Conservation (phyloP, 352 stramenopile species). For the Blastocystis sp. region DNA sequence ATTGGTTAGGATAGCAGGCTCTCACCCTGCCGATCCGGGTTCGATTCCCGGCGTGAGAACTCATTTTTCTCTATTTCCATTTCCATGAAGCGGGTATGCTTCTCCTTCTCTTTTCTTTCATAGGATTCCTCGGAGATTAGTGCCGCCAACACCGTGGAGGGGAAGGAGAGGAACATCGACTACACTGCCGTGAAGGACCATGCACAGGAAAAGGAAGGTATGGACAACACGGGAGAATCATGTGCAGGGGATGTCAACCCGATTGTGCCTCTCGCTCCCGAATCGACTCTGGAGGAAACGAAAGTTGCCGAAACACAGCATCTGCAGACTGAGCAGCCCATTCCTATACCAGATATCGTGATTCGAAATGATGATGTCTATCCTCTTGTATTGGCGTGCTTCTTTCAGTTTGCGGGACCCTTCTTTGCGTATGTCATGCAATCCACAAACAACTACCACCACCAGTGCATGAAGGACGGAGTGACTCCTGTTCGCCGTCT, state of each 20-base stretch:
- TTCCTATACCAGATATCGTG: too few species aligned
- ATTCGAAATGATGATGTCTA: not conserved
- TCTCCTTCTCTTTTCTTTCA: not conserved
- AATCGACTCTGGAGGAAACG: too few species aligned
- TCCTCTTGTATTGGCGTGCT: not conserved
- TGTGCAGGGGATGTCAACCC: not conserved
- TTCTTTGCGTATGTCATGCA: not conserved
- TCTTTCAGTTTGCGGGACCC: not conserved
- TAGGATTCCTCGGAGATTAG: not conserved
- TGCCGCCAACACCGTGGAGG: not conserved
- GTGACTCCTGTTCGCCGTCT: not conserved
- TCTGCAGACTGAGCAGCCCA: too few species aligned
- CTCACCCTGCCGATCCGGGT: constrained; percentile 69
- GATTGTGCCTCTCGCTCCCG: too few species aligned
- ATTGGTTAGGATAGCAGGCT: constrained; percentile 69
- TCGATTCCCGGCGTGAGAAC: constrained; percentile 68
- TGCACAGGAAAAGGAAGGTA: not conserved
- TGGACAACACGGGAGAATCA: not conserved
- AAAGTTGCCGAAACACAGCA: too few species aligned
- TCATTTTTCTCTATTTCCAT: constrained; percentile 8
- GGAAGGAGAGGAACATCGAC: not conserved
- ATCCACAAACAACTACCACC: not conserved
- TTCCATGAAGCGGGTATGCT: not conserved
- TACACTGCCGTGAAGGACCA: not conserved
- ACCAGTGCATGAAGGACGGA: not conserved